A percentile compares a stretch with the other conserved stretches of the same genome.
These are phyloP conservation scores for Lasiodiplodia gonubiensis DNA, from an alignment of 2,329 filamentous ascomycete genomes.

Conservation along the genomic window DNA sequence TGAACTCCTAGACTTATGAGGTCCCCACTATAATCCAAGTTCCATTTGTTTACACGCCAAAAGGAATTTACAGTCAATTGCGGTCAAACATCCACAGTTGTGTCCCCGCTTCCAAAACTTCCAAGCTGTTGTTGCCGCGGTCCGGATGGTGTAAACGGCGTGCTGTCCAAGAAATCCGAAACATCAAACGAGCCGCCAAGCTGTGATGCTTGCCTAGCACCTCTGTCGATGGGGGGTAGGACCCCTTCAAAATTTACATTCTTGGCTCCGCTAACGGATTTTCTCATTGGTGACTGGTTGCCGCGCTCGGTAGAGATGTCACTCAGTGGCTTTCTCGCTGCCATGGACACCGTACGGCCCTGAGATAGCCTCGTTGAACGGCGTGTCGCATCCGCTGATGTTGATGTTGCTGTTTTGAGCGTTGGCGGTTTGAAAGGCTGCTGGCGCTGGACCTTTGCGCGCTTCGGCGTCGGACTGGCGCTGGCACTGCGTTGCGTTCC, in stretches of 20 bases:
- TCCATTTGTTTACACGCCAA: not conserved
- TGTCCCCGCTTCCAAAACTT: not conserved
- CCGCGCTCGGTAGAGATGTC: conserved; percentile 36
- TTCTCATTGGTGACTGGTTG: conserved; percentile 30
- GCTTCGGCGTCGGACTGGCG: conserved; percentile 47
- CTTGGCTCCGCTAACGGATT: conserved; percentile 36
- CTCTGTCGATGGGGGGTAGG: not conserved
- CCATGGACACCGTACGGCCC: conserved; percentile 30
- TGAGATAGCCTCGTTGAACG: conserved; percentile 16
- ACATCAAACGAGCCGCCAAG: conserved; percentile 46
- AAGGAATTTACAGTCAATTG: too few relatives aligned
- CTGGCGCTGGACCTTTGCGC: conserved; percentile 42
- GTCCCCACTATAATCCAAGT: not conserved
- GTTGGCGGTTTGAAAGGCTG: conserved; percentile 40
- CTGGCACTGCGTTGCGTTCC: not conserved
- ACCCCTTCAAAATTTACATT: not conserved
- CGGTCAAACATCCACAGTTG: conserved; percentile 13
- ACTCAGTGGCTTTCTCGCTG: conserved; percentile 38
- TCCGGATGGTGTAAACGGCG: conserved; percentile 39
- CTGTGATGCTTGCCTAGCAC: conserved; percentile 28
- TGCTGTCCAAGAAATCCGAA: conserved; percentile 47
- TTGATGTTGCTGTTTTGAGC: conserved; percentile 27
- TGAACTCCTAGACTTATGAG: not conserved
- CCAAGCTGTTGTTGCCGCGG: not conserved
- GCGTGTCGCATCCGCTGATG: not conserved